These are phyloP conservation scores for Geotrichum europaeum DNA, from an alignment of 1,139 yeast species.

Conservation along the genomic window DNA sequence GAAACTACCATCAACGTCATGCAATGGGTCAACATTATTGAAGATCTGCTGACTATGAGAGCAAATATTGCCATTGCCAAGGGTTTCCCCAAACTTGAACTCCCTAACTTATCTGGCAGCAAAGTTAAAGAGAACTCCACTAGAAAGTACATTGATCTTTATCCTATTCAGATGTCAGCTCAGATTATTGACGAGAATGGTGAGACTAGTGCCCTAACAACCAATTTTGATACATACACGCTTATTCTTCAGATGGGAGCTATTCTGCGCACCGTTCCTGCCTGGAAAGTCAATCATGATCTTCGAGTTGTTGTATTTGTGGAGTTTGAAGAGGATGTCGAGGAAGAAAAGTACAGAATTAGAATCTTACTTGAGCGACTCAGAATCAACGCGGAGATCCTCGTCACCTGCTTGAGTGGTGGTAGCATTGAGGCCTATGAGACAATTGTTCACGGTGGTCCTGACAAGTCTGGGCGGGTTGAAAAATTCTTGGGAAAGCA, in stretches of 20 bases:
- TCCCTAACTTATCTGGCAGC: conserved; percentile 41
- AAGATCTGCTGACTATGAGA: conserved; percentile 86
- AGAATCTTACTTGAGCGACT: conserved; percentile 59
- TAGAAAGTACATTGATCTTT: conserved; percentile 60
- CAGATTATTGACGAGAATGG: conserved; percentile 61
- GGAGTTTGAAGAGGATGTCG: conserved; percentile 63
- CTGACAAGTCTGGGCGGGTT: conserved; percentile 30
- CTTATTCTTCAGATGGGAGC: conserved; percentile 89
- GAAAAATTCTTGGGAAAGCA: conserved; percentile 40
- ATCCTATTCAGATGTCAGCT: conserved; percentile 95
- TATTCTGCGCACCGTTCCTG: conserved; percentile 83
- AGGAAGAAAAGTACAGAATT: conserved; percentile 61
- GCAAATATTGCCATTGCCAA: conserved; percentile 92
- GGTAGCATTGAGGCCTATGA: conserved; percentile 63
- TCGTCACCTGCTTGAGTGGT: conserved; percentile 60
- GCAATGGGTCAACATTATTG: conserved; percentile 90
- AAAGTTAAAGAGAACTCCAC: conserved; percentile 4
- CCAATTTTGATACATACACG: conserved; percentile 92
- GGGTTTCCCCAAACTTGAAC: conserved; percentile 59
- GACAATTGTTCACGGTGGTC: conserved; percentile 64
- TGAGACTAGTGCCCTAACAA: conserved; percentile 60
- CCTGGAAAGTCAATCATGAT: conserved; percentile 73
- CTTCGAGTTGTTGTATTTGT: conserved; percentile 86
- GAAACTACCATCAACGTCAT: conserved; percentile 64
- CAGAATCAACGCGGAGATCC: conserved; percentile 72